Evolutionary conservation across 306 rosid species (phyloP).

Genomic region (Rosa persica): DNA sequence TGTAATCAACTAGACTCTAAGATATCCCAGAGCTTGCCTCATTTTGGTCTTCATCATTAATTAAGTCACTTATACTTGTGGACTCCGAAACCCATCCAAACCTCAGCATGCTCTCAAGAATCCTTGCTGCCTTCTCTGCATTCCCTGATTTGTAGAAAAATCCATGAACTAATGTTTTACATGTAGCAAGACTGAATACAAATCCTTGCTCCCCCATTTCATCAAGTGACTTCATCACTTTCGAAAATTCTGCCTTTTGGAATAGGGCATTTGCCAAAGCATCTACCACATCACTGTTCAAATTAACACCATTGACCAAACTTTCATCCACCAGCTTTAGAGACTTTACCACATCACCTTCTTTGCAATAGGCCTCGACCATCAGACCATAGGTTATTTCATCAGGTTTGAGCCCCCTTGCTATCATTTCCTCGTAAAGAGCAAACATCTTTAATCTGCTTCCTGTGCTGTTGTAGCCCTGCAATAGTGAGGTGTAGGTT

Average conservation of each 20-base stretch:
- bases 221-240: conserved; percentile 31
- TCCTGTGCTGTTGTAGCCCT: conserved; percentile 35
- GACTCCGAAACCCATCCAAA: conserved; percentile 42
- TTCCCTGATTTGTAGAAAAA: conserved; percentile 28
- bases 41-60: conserved; percentile 17
- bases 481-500: conserved; percentile 42
- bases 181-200: conserved; percentile 21
- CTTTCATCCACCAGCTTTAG: conserved; percentile 36
- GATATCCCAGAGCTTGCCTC: conserved; percentile 21
- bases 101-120: conserved; percentile 34
- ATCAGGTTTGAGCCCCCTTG: conserved; percentile 35
- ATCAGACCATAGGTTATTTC: conserved; percentile 27
- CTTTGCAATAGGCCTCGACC: conserved; percentile 41
- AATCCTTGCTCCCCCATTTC: conserved; percentile 33
- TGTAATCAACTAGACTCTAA: background rate
- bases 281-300: conserved; percentile 18
- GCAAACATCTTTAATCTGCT: conserved; percentile 28
- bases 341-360: conserved; percentile 30
- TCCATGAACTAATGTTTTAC: conserved; percentile 33
- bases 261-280: conserved; percentile 29
- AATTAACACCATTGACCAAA: conserved; percentile 24
- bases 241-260: conserved; percentile 15
- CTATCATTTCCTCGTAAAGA: conserved; percentile 41
- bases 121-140: conserved; percentile 34
- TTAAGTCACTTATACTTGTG: conserved; percentile 26